These are phyloP conservation scores for Onygena corvina DNA, from an alignment of 2,329 filamentous ascomycete genomes.

Conservation along the genomic window DNA sequence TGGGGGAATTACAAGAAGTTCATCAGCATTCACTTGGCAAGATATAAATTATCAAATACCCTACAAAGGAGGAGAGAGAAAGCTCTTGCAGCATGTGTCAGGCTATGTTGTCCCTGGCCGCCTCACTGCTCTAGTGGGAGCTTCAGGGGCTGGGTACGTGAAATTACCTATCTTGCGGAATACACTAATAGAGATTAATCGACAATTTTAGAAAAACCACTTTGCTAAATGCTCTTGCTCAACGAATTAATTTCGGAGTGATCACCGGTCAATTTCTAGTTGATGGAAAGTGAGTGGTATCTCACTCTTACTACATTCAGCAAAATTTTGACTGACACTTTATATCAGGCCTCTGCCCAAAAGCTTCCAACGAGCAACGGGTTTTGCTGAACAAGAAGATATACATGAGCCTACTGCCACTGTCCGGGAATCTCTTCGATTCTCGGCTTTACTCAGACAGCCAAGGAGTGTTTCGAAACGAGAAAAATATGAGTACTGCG, in stretches of 20 bases:
- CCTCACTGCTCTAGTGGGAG: conserved; percentile 69
- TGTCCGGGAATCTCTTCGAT: conserved; percentile 53
- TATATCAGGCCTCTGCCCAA: conserved; percentile 28
- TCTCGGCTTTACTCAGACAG: conserved; percentile 54
- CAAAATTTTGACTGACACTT: too few relatives aligned
- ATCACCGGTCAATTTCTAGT: conserved; percentile 36
- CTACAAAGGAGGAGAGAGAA: conserved; percentile 33
- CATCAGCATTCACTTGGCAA: conserved; percentile 74
- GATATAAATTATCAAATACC: conserved; percentile 60
- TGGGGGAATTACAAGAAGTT: conserved; percentile 48
- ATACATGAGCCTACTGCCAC: conserved; percentile 56
- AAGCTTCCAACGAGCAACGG: conserved; percentile 43
- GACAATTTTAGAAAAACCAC: conserved; percentile 35
- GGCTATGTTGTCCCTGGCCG: conserved; percentile 67
- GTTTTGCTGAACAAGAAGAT: conserved; percentile 52
- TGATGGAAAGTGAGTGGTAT: conserved; percentile 30
- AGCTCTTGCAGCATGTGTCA: conserved; percentile 48
- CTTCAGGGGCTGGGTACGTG: conserved; percentile 46
- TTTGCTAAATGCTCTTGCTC: conserved; percentile 36
- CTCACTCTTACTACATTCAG: too few relatives aligned
- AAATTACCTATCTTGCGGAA: background rate
- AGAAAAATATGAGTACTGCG: conserved; percentile 57
- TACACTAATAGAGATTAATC: background rate
- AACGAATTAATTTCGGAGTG: conserved; percentile 35
- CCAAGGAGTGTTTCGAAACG: conserved; percentile 43